Evolutionary conservation across 208 protist genomes (phyloP).

Genomic region (Tetramitus jugosus): DNA sequence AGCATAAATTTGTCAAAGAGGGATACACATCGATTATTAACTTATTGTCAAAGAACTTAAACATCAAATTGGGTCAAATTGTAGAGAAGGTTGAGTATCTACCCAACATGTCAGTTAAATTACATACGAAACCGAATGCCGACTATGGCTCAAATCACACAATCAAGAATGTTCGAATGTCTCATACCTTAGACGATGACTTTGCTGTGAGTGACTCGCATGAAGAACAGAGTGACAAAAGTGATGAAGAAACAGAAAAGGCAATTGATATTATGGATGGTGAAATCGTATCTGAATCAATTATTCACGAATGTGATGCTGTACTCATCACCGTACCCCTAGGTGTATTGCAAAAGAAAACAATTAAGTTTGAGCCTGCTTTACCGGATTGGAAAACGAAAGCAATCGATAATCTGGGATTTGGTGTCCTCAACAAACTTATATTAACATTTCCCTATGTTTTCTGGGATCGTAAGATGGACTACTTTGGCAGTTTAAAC

Average conservation of each 20-base stretch:
- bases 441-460: background rate
- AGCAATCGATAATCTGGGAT: background rate
- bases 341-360: background rate
- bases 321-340: conserved; percentile 2
- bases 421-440: conserved; percentile 13
- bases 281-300: too few relatives aligned
- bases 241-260: too few relatives aligned
- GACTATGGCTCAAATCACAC: background rate
- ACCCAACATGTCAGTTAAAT: background rate
- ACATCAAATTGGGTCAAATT: background rate
- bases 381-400: conserved; percentile 12
- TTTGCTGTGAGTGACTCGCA: too few relatives aligned
- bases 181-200: too few relatives aligned
- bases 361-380: background rate
- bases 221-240: too few relatives aligned
- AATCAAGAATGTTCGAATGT: too few relatives aligned
- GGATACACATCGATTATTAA: background rate
- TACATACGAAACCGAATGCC: background rate
- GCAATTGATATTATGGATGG: too few relatives aligned
- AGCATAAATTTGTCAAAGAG: conserved; percentile 9
- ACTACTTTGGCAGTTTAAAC: background rate
- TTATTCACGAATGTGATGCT: background rate
- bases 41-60: background rate
- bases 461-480: background rate
- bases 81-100: background rate